A percentile compares a stretch with the other conserved stretches of the same genome.
Conservation (phyloP, 495 filamentous ascomycete genomes). For the Penicillium antarcticum region DNA sequence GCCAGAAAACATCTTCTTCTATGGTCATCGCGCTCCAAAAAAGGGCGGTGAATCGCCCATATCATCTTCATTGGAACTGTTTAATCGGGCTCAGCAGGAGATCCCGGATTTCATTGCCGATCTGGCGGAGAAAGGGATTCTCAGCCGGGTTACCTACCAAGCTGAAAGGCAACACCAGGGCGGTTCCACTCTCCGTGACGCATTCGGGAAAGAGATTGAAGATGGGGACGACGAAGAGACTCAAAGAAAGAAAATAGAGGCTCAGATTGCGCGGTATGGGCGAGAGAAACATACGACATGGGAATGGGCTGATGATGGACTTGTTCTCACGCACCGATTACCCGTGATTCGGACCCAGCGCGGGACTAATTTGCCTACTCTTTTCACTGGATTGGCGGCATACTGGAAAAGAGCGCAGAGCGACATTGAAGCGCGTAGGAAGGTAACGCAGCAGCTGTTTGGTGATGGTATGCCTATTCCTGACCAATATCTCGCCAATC, state of each 20-base stretch:
- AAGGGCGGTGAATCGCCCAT: conserved; percentile 51
- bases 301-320: conserved; percentile 45
- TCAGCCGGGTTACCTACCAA: conserved; percentile 45
- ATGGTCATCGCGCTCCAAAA: conserved; percentile 30
- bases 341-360: conserved; percentile 48
- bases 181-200: conserved; percentile 49
- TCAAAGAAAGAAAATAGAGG: conserved; percentile 43
- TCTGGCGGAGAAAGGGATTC: conserved; percentile 43
- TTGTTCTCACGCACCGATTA: conserved; percentile 40
- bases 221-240: conserved; percentile 45
- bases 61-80: conserved; percentile 49
- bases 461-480: conserved; percentile 53
- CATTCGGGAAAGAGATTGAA: conserved; percentile 48
- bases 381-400: conserved; percentile 50
- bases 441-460: conserved; percentile 30
- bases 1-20: conserved; percentile 54
- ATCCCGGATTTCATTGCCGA: conserved; percentile 47
- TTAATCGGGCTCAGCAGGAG: conserved; percentile 41
- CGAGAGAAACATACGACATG: conserved; percentile 37
- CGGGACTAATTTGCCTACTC: conserved; percentile 43
- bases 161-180: conserved; percentile 40
- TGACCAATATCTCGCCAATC: conserved; percentile 40
- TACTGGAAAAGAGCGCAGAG: conserved; percentile 38
- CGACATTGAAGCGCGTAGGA: conserved; percentile 17
- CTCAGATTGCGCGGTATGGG: conserved; percentile 45